These are phyloP conservation scores for Fusarium xylarioides DNA, from an alignment of 2,329 filamentous ascomycete genomes.

Conservation along the genomic window DNA sequence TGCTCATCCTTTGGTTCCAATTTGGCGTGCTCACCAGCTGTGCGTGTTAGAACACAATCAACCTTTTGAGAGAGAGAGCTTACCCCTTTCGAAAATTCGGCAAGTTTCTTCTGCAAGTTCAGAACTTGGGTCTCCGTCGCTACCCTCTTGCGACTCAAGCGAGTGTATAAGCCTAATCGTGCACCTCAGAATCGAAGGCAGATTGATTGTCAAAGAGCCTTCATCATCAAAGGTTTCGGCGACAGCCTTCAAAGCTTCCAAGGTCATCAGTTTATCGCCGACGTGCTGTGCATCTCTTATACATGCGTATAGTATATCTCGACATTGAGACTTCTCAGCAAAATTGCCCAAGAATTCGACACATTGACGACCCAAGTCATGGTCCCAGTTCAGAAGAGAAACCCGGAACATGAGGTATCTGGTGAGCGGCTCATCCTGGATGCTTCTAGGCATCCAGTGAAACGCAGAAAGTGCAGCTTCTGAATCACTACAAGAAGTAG, in stretches of 20 bases:
- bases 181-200: slow-evolving; percentile 56
- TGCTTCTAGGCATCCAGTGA: slow-evolving; percentile 64
- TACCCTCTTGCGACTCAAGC: slow-evolving; percentile 49
- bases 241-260: slow-evolving; percentile 49
- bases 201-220: slow-evolving; percentile 37
- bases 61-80: background rate
- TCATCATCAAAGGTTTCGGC: slow-evolving; percentile 40
- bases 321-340: slow-evolving; percentile 56
- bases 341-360: slow-evolving; percentile 67
- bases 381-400: slow-evolving; percentile 67
- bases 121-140: background rate
- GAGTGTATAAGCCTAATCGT: slow-evolving; percentile 61
- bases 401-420: slow-evolving; percentile 80
- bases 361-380: slow-evolving; percentile 68
- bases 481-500: slow-evolving; percentile 58
- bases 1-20: slow-evolving; percentile 50
- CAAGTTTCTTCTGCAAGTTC: slow-evolving; percentile 61
- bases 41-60: slow-evolving; percentile 9
- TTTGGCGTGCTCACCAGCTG: slow-evolving; percentile 44
- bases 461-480: slow-evolving; percentile 53
- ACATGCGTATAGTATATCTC: slow-evolving; percentile 80
- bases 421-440: slow-evolving; percentile 70
- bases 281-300: slow-evolving; percentile 77
- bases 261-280: slow-evolving; percentile 68
- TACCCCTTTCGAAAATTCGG: slow-evolving; percentile 57